Percentiles rank a stretch among this genome's conserved stretches.
Evolutionary conservation across 257 asterid genomes (phyloP).

Genomic region (Solanum gracilifrons): DNA sequence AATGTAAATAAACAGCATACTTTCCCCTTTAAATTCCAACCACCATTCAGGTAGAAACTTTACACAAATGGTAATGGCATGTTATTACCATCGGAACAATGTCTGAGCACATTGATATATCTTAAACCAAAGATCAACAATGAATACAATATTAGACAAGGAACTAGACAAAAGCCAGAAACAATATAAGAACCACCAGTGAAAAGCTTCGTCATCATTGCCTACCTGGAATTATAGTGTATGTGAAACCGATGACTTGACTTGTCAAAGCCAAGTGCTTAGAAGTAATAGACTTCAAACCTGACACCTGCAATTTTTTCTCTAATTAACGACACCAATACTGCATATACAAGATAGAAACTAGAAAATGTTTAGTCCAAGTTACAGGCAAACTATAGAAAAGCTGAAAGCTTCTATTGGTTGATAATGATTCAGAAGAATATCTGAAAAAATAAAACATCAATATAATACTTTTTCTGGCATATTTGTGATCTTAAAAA

Average conservation of each 20-base stretch:
- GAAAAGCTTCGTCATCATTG: conserved; percentile 8
- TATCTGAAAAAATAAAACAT: neutral
- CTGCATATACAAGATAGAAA: neutral
- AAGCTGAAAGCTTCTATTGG: neutral
- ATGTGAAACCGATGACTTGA: conserved; percentile 87
- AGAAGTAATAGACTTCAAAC: conserved; percentile 96
- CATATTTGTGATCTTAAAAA: neutral
- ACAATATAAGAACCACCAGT: neutral
- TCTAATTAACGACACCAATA: conserved; percentile 2
- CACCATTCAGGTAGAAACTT: neutral
- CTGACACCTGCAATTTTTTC: conserved; percentile 67
- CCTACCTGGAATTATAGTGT: conserved; percentile 88
- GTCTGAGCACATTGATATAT: neutral
- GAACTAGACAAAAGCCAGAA: neutral
- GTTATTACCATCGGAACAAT: neutral
- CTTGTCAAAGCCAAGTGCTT: conserved; percentile 98
- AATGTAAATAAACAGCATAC: neutral
- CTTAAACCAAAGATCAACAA: neutral
- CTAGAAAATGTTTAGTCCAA: neutral
- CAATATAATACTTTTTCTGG: neutral
- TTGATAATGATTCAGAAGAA: neutral
- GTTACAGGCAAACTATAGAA: neutral
- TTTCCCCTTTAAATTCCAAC: neutral
- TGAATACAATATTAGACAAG: neutral
- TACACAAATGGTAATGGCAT: neutral